Evolutionary conservation across 2,329 filamentous ascomycete species (phyloP).

Genomic region (Penicillium griseofulvum): DNA sequence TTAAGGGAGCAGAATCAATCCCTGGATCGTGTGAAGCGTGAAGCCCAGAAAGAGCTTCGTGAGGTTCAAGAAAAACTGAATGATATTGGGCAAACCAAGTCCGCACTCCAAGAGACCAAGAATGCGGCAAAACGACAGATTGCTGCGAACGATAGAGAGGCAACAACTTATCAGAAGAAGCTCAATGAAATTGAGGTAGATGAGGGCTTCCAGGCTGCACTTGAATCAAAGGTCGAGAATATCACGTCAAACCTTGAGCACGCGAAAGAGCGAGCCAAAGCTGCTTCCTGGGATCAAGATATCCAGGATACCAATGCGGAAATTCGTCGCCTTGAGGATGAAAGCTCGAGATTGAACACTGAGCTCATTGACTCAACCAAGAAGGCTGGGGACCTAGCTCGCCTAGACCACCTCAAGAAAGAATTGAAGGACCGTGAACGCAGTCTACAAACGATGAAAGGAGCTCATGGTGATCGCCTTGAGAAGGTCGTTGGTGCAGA

Average conservation of each 20-base stretch:
- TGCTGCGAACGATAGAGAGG: constrained; percentile 68
- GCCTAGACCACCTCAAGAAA: constrained; percentile 78
- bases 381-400: constrained; percentile 76
- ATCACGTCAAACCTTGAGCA: constrained; percentile 62
- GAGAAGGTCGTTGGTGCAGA: constrained; percentile 59
- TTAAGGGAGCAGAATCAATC: constrained; percentile 74
- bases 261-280: constrained; percentile 62
- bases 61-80: constrained; percentile 70
- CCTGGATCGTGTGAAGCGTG: constrained; percentile 69
- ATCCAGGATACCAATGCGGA: constrained; percentile 65
- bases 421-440: constrained; percentile 71
- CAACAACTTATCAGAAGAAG: constrained; percentile 63
- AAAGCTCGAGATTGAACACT: constrained; percentile 68
- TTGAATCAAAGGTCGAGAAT: constrained; percentile 72
- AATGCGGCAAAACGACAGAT: constrained; percentile 72
- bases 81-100: constrained; percentile 70
- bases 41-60: constrained; percentile 71
- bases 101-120: constrained; percentile 70
- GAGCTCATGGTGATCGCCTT: constrained; percentile 71
- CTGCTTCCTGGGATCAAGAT: constrained; percentile 67
- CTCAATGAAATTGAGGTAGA: constrained; percentile 75
- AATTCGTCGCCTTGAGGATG: constrained; percentile 67
- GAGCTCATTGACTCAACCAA: constrained; percentile 82
- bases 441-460: constrained; percentile 73
- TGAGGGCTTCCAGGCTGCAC: constrained; percentile 74